Evolutionary conservation across 176 grass and related monocot species (phyloP).

Genomic region (Phoenix roebelenii): DNA sequence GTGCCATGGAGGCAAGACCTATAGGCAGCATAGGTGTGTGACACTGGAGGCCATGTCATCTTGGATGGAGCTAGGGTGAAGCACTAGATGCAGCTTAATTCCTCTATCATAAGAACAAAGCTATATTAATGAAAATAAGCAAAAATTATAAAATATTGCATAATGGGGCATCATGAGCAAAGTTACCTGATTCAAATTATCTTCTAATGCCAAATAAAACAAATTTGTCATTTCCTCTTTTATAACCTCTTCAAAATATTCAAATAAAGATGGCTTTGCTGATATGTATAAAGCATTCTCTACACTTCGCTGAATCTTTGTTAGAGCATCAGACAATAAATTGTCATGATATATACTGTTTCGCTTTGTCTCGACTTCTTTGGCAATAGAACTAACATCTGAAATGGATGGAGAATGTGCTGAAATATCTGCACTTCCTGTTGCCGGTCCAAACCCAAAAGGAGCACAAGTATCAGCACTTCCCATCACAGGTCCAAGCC

Average conservation of each 20-base stretch:
- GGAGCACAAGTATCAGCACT: constrained; percentile 19
- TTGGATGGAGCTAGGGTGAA: too few species aligned
- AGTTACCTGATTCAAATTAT: constrained; percentile 33
- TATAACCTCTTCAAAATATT: constrained; percentile 59
- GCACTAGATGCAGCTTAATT: too few species aligned
- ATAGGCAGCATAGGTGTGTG: too few species aligned
- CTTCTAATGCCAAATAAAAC: constrained; percentile 37
- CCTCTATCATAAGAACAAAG: too few species aligned
- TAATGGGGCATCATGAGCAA: constrained; percentile 10
- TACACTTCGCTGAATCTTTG: constrained; percentile 24
- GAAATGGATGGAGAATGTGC: constrained; percentile 16
- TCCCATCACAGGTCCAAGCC: constrained; percentile 44
- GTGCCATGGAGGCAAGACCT: too few species aligned
- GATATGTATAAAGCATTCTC: constrained; percentile 67
- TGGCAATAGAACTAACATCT: constrained; percentile 3
- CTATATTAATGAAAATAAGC: too few species aligned
- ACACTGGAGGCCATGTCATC: too few species aligned
- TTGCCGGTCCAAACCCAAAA: constrained; percentile 51
- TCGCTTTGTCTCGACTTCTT: constrained; percentile 17
- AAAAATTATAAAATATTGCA: not conserved
- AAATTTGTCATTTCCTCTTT: constrained; percentile 60
- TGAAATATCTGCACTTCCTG: constrained; percentile 17
- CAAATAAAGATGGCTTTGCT: constrained; percentile 65
- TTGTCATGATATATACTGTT: constrained; percentile 20
- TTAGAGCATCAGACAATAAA: constrained; percentile 23